A percentile compares a stretch with the other conserved stretches of the same genome.
Conservation (phyloP, 371 early-diverging fungal species). For the Batrachochytrium dendrobatidis region DNA sequence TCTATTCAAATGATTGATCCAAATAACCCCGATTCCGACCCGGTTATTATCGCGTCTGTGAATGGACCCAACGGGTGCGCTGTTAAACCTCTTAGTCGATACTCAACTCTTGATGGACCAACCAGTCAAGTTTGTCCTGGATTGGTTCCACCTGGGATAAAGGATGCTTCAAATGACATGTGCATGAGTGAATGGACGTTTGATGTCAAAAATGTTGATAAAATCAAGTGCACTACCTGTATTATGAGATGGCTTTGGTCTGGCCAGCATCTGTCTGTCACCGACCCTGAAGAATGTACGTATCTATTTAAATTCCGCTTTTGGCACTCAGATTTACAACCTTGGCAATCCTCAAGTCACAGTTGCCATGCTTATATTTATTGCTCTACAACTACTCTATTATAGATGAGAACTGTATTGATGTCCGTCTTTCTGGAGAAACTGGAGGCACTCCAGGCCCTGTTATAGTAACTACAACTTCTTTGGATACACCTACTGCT, state of each 20-base stretch:
- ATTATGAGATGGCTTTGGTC: conserved; percentile 25
- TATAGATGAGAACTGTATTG: not conserved
- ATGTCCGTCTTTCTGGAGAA: not conserved
- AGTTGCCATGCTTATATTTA: no score
- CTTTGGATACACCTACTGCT: no score
- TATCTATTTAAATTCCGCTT: not conserved
- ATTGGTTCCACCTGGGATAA: conserved; percentile 12
- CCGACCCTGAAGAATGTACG: conserved; percentile 18
- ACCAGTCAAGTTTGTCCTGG: conserved; percentile 19
- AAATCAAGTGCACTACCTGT: conserved; percentile 26
- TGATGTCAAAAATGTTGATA: conserved; percentile 15
- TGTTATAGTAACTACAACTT: no score
- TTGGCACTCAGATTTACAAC: no score
- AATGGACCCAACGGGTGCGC: conserved; percentile 20
- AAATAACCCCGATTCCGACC: conserved; percentile 2
- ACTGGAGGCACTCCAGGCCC: no score
- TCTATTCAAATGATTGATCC: conserved; percentile 20
- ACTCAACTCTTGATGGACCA: not conserved
- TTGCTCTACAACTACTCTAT: no score
- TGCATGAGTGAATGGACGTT: conserved; percentile 28
- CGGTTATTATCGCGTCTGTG: conserved; percentile 9
- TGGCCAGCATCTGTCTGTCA: conserved; percentile 13
- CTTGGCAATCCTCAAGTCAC: no score
- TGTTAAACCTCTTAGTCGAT: conserved; percentile 12
- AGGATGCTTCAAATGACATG: conserved; percentile 25